Conservation (phyloP, 768 basidiomycete genomes). For the Phylloporus sp. region DNA sequence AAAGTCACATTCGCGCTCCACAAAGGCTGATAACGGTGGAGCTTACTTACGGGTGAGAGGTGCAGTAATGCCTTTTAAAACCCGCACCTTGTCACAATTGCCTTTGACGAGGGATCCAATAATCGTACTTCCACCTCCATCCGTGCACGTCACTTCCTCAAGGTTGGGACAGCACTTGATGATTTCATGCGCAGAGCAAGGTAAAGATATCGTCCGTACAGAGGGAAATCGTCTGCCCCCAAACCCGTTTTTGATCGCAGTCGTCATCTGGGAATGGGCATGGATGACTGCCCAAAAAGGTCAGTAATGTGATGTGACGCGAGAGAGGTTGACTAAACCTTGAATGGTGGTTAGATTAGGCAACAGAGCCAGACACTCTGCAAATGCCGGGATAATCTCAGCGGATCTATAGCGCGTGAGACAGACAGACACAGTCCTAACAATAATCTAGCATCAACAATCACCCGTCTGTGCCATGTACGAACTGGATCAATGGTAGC, state of each 20-base stretch:
- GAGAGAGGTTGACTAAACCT: background rate
- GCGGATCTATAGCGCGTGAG: background rate
- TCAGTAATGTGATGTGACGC: background rate
- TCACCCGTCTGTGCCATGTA: background rate
- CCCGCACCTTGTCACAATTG: background rate
- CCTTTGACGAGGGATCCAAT: constrained; percentile 6
- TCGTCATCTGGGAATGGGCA: background rate
- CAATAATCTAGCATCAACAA: background rate
- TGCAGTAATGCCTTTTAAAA: constrained; percentile 5
- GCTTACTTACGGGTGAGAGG: constrained; percentile 2
- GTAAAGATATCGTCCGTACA: constrained; percentile 5
- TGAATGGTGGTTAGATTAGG: background rate
- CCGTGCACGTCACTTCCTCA: constrained; percentile 5
- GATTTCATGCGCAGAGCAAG: constrained; percentile 5
- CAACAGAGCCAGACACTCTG: background rate
- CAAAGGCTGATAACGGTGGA: constrained; percentile 4
- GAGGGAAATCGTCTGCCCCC: constrained; percentile 5
- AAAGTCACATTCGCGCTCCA: background rate
- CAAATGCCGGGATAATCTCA: constrained; percentile 8
- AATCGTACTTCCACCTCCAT: constrained; percentile 5
- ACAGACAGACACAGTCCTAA: constrained; percentile 1
- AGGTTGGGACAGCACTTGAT: constrained; percentile 9
- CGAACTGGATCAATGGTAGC: constrained; percentile 3
- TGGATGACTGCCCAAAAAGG: constrained; percentile 4
- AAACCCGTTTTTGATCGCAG: constrained; percentile 8